Evolutionary conservation across 345 rosid genomes (phyloP).

Genomic region (Salix koriyanagi): DNA sequence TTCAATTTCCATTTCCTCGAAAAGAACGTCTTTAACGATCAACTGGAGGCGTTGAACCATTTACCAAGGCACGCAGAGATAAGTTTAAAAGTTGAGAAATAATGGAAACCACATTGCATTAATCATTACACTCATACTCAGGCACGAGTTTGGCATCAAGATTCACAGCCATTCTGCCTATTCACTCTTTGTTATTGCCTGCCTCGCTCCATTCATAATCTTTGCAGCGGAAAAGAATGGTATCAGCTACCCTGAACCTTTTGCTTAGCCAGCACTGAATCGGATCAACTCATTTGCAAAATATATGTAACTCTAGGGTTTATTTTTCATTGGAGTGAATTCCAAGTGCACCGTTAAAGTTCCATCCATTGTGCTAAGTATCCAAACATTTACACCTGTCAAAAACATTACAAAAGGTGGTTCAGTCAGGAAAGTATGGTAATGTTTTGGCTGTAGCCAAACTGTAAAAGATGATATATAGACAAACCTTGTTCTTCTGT

Average conservation of each 20-base stretch:
- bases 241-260: neutral
- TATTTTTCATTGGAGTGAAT: neutral
- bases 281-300: neutral
- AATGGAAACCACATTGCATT: neutral
- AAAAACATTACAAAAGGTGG: neutral
- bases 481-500: slow-evolving; percentile 12
- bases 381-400: slow-evolving; percentile 20
- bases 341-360: neutral
- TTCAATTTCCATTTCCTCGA: neutral
- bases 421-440: neutral
- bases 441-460: neutral
- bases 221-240: neutral
- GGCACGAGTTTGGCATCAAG: too few relatives aligned
- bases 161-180: neutral
- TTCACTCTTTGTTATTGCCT: neutral
- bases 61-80: neutral
- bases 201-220: neutral
- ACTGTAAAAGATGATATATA: neutral
- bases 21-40: neutral
- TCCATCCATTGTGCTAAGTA: neutral
- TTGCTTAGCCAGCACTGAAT: neutral
- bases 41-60: neutral
- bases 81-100: neutral
- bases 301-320: neutral
- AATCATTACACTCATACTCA: neutral